phyloP scores from a whole-genome alignment of 257 asterid species.

The Avicennia marina region DNA sequence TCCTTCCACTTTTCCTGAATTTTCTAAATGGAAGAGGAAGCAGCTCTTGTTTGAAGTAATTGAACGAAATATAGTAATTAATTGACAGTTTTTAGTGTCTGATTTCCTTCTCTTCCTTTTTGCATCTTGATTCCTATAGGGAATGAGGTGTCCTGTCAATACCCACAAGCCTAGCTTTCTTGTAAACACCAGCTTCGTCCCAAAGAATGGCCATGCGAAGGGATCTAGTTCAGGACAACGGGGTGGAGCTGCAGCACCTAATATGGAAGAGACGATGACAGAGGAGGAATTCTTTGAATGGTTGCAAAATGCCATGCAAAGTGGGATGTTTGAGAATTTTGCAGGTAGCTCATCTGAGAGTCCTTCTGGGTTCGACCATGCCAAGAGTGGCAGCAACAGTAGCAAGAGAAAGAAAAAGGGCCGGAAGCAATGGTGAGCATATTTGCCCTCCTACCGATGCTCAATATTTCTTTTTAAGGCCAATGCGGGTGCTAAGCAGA shows the following conservation, averaged over 20 bases:
- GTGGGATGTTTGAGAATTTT: conserved; percentile 60
- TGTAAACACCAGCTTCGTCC: conserved; percentile 61
- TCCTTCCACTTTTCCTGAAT: too few species aligned
- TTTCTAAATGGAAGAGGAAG: too few species aligned
- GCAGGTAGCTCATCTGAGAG: conserved; percentile 38
- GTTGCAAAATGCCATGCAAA: conserved; percentile 73
- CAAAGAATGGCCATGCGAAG: conserved; percentile 49
- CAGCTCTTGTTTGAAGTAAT: too few species aligned
- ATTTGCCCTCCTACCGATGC: too few species aligned
- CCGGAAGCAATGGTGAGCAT: conserved; percentile 54
- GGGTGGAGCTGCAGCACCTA: conserved; percentile 54
- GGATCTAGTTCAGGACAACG: conserved; percentile 52
- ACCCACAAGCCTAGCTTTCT: conserved; percentile 93
- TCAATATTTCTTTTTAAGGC: too few species aligned
- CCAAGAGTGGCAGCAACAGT: conserved; percentile 34
- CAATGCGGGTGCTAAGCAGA: too few species aligned
- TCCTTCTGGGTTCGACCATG: conserved; percentile 34
- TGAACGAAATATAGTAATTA: too few species aligned
- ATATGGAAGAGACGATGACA: conserved; percentile 68
- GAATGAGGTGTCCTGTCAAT: conserved; percentile 81
- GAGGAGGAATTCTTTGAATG: conserved; percentile 88
- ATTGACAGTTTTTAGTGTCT: too few species aligned
- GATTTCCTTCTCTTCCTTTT: conserved; percentile 11
- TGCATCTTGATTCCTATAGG: too few species aligned
- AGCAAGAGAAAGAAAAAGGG: conserved; percentile 84